Evolutionary conservation across 2,329 filamentous ascomycete species (phyloP).

Genomic region (Colletotrichum horii): DNA sequence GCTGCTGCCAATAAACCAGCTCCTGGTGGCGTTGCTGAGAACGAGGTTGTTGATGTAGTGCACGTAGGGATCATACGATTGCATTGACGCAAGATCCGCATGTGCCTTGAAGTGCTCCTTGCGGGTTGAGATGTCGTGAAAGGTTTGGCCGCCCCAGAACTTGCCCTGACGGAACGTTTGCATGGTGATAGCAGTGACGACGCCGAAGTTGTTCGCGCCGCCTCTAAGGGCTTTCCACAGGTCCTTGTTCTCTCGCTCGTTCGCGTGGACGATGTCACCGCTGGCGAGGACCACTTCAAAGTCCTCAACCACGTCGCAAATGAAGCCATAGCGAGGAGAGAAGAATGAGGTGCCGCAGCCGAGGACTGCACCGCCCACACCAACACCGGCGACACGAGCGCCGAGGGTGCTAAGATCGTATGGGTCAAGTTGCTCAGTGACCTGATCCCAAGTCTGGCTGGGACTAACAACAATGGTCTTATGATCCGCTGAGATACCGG

Average conservation of each 20-base stretch:
- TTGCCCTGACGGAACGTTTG: background rate
- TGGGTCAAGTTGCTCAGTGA: conserved; percentile 40
- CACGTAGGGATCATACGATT: background rate
- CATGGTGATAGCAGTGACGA: conserved; percentile 28
- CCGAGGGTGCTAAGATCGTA: conserved; percentile 40
- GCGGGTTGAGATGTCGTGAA: background rate
- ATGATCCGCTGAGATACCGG: conserved; percentile 29
- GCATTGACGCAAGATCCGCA: background rate
- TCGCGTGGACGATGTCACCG: conserved; percentile 46
- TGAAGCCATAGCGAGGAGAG: conserved; percentile 4
- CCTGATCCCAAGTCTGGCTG: conserved; percentile 43
- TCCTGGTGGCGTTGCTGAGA: background rate
- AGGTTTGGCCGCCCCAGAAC: conserved; percentile 4
- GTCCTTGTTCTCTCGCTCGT: conserved; percentile 36
- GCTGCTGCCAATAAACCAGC: conserved; percentile 3
- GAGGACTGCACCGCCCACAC: conserved; percentile 38
- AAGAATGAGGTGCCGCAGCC: conserved; percentile 12
- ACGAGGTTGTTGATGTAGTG: conserved; percentile 9
- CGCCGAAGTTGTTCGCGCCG: conserved; percentile 49
- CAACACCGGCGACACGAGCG: conserved; percentile 42
- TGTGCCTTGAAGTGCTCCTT: conserved; percentile 1
- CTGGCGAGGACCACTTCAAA: conserved; percentile 38
- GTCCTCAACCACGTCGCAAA: background rate
- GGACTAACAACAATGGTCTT: conserved; percentile 38
- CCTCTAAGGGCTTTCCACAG: conserved; percentile 50